Conservation (phyloP, 129 eudicot species). For the Saposhnikovia divaricata region DNA sequence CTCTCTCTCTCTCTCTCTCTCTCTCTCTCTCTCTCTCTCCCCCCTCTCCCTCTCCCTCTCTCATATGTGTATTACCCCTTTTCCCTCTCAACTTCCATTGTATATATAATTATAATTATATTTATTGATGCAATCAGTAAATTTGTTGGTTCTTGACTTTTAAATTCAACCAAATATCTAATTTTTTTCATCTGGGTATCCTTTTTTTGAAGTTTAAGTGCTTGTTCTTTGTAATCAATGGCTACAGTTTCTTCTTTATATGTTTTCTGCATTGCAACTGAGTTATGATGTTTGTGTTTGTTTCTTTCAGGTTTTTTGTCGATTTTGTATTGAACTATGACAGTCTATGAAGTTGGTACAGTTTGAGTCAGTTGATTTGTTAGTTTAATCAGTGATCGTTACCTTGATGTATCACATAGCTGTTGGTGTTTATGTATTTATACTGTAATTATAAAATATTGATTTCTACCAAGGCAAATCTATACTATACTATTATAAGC, state of each 20-base stretch:
- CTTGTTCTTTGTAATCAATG: neutral
- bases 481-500: too few relatives aligned
- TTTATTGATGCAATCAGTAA: neutral
- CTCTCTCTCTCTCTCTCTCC: too few relatives aligned
- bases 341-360: neutral
- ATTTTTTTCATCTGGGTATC: neutral
- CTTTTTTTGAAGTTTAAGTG: neutral
- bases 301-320: neutral
- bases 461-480: neutral
- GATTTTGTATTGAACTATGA: neutral
- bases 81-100: neutral
- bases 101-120: too few relatives aligned
- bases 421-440: too few relatives aligned
- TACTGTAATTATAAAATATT: too few relatives aligned
- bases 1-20: neutral
- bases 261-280: neutral
- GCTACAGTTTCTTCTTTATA: neutral
- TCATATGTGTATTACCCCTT: neutral
- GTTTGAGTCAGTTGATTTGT: neutral
- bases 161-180: neutral
- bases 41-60: too few relatives aligned
- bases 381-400: neutral
- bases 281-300: neutral
- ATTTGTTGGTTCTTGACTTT: neutral
- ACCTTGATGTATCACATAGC: too few relatives aligned